These are phyloP conservation scores for Sordariomycetes sp. DNA, from an alignment of 2,329 filamentous ascomycete genomes.

Conservation along the genomic window DNA sequence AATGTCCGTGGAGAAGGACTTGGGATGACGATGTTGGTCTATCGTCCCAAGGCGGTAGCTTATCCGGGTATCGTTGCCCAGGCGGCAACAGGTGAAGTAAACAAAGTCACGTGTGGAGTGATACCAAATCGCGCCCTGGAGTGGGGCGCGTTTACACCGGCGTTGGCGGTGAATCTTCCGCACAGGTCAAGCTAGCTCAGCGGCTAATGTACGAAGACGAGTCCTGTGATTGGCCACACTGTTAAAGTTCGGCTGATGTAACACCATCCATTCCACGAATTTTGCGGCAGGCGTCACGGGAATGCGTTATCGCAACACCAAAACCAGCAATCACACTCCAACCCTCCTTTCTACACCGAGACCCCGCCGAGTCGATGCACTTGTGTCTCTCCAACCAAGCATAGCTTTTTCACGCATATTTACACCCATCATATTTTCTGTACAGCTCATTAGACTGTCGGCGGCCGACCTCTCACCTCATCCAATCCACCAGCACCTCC, in stretches of 20 bases:
- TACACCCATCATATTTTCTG: no score
- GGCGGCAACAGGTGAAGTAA: slow-evolving; percentile 1
- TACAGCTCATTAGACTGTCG: background rate
- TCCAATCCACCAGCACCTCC: background rate
- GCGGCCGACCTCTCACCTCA: background rate
- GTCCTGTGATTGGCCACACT: background rate
- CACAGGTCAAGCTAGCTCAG: no score
- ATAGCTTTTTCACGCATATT: no score
- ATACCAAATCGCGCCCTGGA: background rate
- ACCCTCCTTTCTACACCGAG: background rate
- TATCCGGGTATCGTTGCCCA: background rate
- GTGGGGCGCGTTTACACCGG: background rate
- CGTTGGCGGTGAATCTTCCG: background rate
- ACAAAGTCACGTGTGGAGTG: slow-evolving; percentile 1
- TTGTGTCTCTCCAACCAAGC: no score
- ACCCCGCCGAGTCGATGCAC: no score
- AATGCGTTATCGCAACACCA: background rate
- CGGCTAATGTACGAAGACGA: background rate
- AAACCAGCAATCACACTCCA: background rate
- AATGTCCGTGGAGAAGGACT: background rate
- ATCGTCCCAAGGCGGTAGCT: background rate
- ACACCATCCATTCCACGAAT: background rate
- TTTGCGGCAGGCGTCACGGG: background rate
- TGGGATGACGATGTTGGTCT: background rate
- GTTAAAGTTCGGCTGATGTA: background rate